Base-by-base conservation (phyloP, 495 filamentous ascomycete species). In the Geopyxis carbonaria region DNA sequence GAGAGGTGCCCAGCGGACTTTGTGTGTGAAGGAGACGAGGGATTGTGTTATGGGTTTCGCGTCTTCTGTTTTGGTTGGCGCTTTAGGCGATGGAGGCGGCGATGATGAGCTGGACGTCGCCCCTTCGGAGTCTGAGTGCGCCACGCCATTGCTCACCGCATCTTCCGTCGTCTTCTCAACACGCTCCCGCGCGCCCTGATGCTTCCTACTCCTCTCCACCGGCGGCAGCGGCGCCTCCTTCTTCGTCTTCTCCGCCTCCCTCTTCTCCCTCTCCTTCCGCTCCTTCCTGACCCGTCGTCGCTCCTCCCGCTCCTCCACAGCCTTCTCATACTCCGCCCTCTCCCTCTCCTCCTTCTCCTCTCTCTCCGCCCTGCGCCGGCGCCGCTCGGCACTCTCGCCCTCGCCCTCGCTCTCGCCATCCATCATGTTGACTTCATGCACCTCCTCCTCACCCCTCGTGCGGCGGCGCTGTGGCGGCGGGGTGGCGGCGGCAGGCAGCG, bases 1-100 rank as follows among this genome's bases (percentile, higher is more conserved):
- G 44, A 87, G 63, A 13, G 89, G 89, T 13, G 89, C 89, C 65
- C 80, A 93, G 39, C 75, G 72, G 48, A 39, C 24, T 15, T 47
- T 25, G 16, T 14, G 38, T 5, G 18, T 18, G 4, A n/a, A 19
- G 27, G 19, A 29, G 31, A 10, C 14, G 22, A 22, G 16, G 9
- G 14, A 14, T 38, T n/a, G 24, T n/a, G n/a, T n/a, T n/a, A n/a
- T n/a, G n/a, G n/a, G n/a, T n/a, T n/a, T n/a, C n/a, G n/a, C n/a
- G n/a, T n/a, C n/a, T n/a, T n/a, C n/a, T n/a, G n/a, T n/a, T n/a
- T n/a, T n/a, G n/a, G n/a, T n/a, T n/a, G n/a, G n/a, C n/a, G n/a
- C n/a, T n/a, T n/a, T n/a, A n/a, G n/a, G n/a, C n/a, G n/a, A n/a
- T n/a, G n/a, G n/a, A n/a, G n/a, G n/a, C n/a, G n/a, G n/a, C n/a